Evolutionary conservation across 495 filamentous ascomycete genomes (phyloP).

Genomic region (Aspergillus nidulans): DNA sequence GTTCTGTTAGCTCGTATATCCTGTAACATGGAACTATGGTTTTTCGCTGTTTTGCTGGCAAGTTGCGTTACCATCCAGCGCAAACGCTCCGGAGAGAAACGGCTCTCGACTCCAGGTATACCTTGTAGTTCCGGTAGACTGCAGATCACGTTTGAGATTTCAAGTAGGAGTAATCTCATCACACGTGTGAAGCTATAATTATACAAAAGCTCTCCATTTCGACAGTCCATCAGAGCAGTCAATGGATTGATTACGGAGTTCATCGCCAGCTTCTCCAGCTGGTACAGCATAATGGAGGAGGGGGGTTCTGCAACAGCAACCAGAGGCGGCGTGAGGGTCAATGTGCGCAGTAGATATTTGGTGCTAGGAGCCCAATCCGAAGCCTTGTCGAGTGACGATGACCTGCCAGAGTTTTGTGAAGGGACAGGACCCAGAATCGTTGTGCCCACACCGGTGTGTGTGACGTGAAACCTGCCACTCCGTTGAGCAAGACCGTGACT

Average conservation of each 20-base stretch:
- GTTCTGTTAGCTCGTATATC: slow-evolving; percentile 58
- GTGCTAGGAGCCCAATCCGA: slow-evolving; percentile 38
- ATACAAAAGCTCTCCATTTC: slow-evolving; percentile 69
- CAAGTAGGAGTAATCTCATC: slow-evolving; percentile 60
- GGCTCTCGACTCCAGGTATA: slow-evolving; percentile 51
- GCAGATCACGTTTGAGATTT: slow-evolving; percentile 60
- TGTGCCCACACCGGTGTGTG: slow-evolving; percentile 60
- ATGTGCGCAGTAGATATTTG: slow-evolving; percentile 46
- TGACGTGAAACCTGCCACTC: slow-evolving; percentile 52
- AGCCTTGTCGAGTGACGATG: slow-evolving; percentile 13
- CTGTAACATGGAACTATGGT: slow-evolving; percentile 77
- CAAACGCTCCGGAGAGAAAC: slow-evolving; percentile 54
- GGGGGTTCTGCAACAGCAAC: slow-evolving; percentile 44
- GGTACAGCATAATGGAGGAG: slow-evolving; percentile 44
- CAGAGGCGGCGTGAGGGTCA: slow-evolving; percentile 47
- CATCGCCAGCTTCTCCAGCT: slow-evolving; percentile 76
- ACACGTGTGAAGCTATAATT: slow-evolving; percentile 51
- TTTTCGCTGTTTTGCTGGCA: slow-evolving; percentile 57
- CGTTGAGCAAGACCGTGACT: slow-evolving; percentile 58
- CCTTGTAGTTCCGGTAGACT: slow-evolving; percentile 63
- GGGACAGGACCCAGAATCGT: slow-evolving; percentile 55
- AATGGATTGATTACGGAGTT: slow-evolving; percentile 80
- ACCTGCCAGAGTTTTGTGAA: slow-evolving; percentile 18
- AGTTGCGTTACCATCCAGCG: slow-evolving; percentile 53
- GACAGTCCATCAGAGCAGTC: slow-evolving; percentile 65